These are phyloP conservation scores for Colletotrichum camelliae DNA, from an alignment of 2,329 filamentous ascomycete genomes.

Conservation along the genomic window DNA sequence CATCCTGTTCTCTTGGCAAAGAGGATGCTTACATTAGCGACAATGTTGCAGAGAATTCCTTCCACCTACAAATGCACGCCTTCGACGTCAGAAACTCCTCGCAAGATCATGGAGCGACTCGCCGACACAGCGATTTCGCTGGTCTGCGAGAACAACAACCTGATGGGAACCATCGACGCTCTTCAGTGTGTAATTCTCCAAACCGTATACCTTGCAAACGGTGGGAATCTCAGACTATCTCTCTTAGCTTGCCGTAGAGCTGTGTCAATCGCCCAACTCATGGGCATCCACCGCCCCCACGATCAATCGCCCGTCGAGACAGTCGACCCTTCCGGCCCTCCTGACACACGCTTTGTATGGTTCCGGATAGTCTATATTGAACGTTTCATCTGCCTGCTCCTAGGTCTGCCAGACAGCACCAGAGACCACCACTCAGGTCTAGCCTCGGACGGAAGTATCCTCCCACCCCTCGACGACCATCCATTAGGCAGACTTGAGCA, in stretches of 20 bases:
- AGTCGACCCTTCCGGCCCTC: not conserved
- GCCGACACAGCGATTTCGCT: slow-evolving; percentile 34
- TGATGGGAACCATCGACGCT: slow-evolving; percentile 50
- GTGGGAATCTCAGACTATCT: slow-evolving; percentile 48
- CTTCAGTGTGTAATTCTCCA: slow-evolving; percentile 55
- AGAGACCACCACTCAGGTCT: not conserved
- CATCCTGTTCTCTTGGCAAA: slow-evolving; percentile 48
- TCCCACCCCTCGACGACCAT: slow-evolving; percentile 19
- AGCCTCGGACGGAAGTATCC: not conserved
- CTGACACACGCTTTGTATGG: slow-evolving; percentile 34
- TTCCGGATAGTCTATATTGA: slow-evolving; percentile 42
- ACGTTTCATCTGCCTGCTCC: slow-evolving; percentile 40
- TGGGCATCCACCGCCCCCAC: slow-evolving; percentile 36
- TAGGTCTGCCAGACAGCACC: slow-evolving; percentile 40
- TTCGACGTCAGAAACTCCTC: slow-evolving; percentile 13
- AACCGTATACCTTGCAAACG: slow-evolving; percentile 49
- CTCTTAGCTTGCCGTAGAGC: slow-evolving; percentile 51
- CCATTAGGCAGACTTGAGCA: slow-evolving; percentile 34
- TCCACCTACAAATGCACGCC: slow-evolving; percentile 35
- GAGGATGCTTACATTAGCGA: slow-evolving; percentile 42
- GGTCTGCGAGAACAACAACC: slow-evolving; percentile 51
- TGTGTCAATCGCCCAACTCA: slow-evolving; percentile 47
- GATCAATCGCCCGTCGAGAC: slow-evolving; percentile 4
- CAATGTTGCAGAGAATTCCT: slow-evolving; percentile 37
- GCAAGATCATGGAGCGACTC: slow-evolving; percentile 28